Percentiles rank a stretch among this genome's conserved stretches.
Conservation (phyloP, 306 rosid species). For the Dryas alaskensis region DNA sequence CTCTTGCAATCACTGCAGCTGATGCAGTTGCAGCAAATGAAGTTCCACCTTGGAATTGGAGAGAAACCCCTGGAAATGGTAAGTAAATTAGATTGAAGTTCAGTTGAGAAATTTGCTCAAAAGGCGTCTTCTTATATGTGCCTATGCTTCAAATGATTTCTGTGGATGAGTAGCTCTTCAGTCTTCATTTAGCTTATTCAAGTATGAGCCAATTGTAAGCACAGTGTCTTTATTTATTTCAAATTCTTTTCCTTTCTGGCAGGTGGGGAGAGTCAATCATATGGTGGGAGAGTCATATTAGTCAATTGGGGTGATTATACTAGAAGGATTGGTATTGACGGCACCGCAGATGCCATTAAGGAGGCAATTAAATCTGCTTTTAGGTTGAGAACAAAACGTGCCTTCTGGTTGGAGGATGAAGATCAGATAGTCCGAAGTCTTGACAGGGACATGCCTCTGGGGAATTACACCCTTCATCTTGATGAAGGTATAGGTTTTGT, state of each 20-base stretch:
- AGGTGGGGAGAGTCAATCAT: constrained; percentile 81
- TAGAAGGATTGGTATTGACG: constrained; percentile 88
- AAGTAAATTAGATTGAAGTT: constrained; percentile 14
- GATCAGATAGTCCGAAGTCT: constrained; percentile 84
- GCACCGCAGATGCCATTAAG: constrained; percentile 84
- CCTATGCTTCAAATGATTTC: neutral
- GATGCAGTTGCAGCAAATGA: constrained; percentile 83
- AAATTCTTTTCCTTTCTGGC: constrained; percentile 26
- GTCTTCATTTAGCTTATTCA: neutral
- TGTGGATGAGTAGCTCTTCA: neutral
- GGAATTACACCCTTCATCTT: constrained; percentile 87
- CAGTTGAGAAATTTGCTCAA: neutral
- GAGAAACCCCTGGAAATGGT: constrained; percentile 95
- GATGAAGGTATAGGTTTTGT: constrained; percentile 68
- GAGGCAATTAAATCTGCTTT: constrained; percentile 89
- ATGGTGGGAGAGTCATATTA: constrained; percentile 84
- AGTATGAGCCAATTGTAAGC: neutral
- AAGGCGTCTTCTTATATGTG: neutral
- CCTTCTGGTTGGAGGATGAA: constrained; percentile 98
- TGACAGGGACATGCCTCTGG: constrained; percentile 95
- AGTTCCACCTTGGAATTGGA: constrained; percentile 98
- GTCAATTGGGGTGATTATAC: constrained; percentile 93
- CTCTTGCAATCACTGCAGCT: constrained; percentile 89
- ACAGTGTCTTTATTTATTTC: neutral
- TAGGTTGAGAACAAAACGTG: constrained; percentile 84